A percentile compares a stretch with the other conserved stretches of the same genome.
phyloP scores from a whole-genome alignment of 2,329 filamentous ascomycete genomes.

The Colletotrichum sp. region DNA sequence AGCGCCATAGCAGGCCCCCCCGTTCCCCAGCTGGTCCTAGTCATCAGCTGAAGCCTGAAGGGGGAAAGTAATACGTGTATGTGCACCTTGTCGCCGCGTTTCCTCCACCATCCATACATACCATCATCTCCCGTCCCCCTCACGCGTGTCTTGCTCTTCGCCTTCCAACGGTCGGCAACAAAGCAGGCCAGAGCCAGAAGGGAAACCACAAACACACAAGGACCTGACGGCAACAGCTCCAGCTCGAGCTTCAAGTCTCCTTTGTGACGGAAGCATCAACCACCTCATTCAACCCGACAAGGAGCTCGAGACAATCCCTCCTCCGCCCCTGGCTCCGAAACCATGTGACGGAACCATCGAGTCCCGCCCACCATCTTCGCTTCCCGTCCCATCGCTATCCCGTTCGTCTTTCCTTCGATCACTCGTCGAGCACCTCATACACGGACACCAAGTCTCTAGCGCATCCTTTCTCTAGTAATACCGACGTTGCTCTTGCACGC shows the following conservation, averaged over 20 bases:
- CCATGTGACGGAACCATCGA: slow-evolving; percentile 23
- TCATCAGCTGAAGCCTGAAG: slow-evolving; percentile 20
- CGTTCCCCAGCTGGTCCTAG: slow-evolving; percentile 13
- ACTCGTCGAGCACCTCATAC: background rate
- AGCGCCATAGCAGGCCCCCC: background rate
- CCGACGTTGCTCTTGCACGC: background rate
- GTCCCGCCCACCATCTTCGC: slow-evolving; percentile 17
- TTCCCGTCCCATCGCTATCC: slow-evolving; percentile 2
- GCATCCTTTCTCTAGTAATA: background rate
- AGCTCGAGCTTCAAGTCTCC: background rate
- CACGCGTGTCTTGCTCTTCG: background rate
- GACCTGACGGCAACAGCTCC: background rate
- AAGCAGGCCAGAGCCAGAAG: background rate
- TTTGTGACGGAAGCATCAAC: slow-evolving; percentile 1
- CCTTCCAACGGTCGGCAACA: slow-evolving; percentile 8
- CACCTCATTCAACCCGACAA: slow-evolving; percentile 1
- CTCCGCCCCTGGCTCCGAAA: slow-evolving; percentile 20
- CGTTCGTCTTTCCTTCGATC: background rate
- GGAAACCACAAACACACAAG: background rate
- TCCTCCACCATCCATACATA: slow-evolving; percentile 13
- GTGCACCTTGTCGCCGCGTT: slow-evolving; percentile 8
- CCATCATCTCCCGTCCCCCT: slow-evolving; percentile 5
- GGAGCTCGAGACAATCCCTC: slow-evolving; percentile 15
- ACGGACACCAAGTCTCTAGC: background rate
- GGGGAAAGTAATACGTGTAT: background rate